Percentiles rank a stretch among this genome's conserved stretches.
Conservation (phyloP, 2,329 filamentous ascomycete genomes). For the Passalora sequoiae region DNA sequence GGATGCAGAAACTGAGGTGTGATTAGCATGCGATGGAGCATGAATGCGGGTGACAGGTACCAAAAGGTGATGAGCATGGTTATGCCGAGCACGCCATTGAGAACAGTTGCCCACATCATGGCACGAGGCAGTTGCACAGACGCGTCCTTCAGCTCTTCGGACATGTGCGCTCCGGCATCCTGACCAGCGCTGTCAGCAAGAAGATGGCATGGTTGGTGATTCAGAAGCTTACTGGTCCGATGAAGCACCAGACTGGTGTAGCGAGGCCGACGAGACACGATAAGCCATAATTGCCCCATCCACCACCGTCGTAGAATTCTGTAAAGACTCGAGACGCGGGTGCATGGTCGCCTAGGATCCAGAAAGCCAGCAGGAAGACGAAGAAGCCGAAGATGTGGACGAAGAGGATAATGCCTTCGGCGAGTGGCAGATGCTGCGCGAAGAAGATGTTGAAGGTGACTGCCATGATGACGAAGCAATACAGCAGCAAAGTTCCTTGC, state of each 20-base stretch:
- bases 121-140: conserved; percentile 40
- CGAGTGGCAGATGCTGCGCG: conserved; percentile 32
- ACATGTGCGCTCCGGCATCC: conserved; percentile 38
- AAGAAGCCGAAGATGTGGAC: conserved; percentile 45
- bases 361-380: conserved; percentile 39
- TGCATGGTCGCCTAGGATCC: conserved; percentile 30
- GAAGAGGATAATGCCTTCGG: conserved; percentile 34
- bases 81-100: conserved; percentile 33
- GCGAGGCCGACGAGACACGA: conserved; percentile 42
- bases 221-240: conserved; percentile 21
- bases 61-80: conserved; percentile 38
- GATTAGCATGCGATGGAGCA: conserved; percentile 7
- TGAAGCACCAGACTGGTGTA: conserved; percentile 35
- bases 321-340: conserved; percentile 31
- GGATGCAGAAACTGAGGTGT: conserved; percentile 28
- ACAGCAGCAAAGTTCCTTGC: conserved; percentile 32
- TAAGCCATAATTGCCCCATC: conserved; percentile 40
- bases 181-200: too few relatives aligned
- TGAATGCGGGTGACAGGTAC: conserved; percentile 15
- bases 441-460: conserved; percentile 36
- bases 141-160: conserved; percentile 36
- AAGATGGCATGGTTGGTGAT: too few relatives aligned
- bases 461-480: conserved; percentile 29
- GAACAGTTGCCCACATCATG: conserved; percentile 41
- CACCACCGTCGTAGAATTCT: conserved; percentile 38